Base-by-base conservation (phyloP, 2,329 filamentous ascomycete genomes). In the Rhinocladiella similis region DNA sequence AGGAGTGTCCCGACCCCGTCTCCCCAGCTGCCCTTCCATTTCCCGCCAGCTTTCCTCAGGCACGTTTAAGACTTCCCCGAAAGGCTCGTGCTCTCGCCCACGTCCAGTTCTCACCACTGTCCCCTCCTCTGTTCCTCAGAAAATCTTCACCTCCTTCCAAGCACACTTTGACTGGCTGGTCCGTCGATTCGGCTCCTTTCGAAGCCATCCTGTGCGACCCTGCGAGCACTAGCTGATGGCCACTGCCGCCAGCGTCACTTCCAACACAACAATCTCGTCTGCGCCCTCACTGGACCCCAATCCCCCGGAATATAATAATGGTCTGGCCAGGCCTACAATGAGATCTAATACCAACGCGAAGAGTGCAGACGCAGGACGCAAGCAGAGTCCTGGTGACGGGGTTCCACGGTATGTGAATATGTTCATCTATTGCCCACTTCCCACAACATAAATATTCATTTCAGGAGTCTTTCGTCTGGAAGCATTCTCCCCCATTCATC, bases 311-410 rank as follows among this genome's bases (percentile, higher is more conserved):
- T 61, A 63, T 29, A 55, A 57, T 62, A 62, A 63, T 61, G 51
- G 51, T 62, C 54, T 58, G 48, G 50, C 39, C 50, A 60, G 57
- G 52, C 51, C 54, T 20, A 61, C 56, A 46, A 66, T 66, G 63
- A 63, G 61, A 57, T 60, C 61, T 20, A 62, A 43, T 57, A 62
- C 38, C 52, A 59, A 60, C 51, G 49, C 56, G 47, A 63, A 63
- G 57, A 50, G 46, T 52, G 54, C 54, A 25, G 62, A 66, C 43
- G 48, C 54, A 56, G 60, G 57, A 39, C 60, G 61, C 53, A 63
- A 63, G 59, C 60, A 66, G 54, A 64, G 62, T 59, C 62, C 62
- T 48, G 55, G 54, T 49, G 62, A 62, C 51, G 51, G 54, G 14
- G 47, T 54, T 53, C 53, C 59, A 57, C 57, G 59, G 59, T 62